Evolutionary conservation across 192 early-diverging fungal species (phyloP).

Genomic region (Bifiguratus adelaidae): DNA sequence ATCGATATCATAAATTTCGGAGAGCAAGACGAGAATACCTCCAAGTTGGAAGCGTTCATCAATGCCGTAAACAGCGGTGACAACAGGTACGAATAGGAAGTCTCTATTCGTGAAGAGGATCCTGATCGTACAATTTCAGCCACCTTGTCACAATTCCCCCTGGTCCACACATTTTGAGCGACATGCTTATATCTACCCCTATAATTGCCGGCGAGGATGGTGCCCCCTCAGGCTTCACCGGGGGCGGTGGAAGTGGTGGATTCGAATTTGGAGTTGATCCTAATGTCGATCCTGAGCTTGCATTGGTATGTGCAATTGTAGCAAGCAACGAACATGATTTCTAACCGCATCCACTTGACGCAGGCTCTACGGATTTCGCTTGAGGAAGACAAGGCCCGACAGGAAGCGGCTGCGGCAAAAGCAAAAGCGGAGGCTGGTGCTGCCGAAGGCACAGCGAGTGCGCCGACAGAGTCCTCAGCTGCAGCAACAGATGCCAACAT

Average conservation of each 20-base stretch:
- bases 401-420: conserved; percentile 46
- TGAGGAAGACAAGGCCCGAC: conserved; percentile 92
- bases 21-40: conserved; percentile 77
- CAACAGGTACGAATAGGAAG: conserved; percentile 49
- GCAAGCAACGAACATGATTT: neutral
- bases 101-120: neutral
- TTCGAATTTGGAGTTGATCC: conserved; percentile 96
- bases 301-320: conserved; percentile 33
- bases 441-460: conserved; percentile 8
- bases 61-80: conserved; percentile 84
- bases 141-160: conserved; percentile 89
- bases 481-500: conserved; percentile 19
- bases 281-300: conserved; percentile 88
- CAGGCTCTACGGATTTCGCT: conserved; percentile 89
- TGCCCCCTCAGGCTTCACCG: conserved; percentile 49
- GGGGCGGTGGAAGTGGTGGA: conserved; percentile 44
- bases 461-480: conserved; percentile 8
- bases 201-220: conserved; percentile 83
- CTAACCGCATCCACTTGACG: no score
- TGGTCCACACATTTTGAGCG: conserved; percentile 86
- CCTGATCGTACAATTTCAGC: conserved; percentile 19
- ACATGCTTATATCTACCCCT: conserved; percentile 75
- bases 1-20: conserved; percentile 96
- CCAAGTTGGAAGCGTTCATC: conserved; percentile 87
- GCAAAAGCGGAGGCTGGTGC: conserved; percentile 23